Conservation (phyloP, 768 basidiomycete species). For the Pulveroboletus sp. region DNA sequence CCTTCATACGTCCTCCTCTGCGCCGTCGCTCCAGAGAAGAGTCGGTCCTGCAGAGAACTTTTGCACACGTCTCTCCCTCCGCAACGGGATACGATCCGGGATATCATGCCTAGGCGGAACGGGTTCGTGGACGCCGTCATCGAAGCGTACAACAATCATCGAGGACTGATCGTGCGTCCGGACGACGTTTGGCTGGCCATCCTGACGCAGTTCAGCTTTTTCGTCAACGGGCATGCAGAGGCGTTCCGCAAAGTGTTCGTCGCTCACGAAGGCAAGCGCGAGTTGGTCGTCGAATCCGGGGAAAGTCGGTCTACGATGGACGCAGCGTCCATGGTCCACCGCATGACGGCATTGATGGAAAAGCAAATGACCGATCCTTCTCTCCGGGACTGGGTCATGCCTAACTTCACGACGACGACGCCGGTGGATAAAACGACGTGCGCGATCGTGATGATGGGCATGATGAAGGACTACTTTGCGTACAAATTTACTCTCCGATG, state of each 20-base stretch:
- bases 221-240: constrained; percentile 37
- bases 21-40: constrained; percentile 20
- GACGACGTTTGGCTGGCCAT: constrained; percentile 46
- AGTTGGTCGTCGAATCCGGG: constrained; percentile 23
- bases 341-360: constrained; percentile 22
- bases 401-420: constrained; percentile 44
- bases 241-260: constrained; percentile 32
- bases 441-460: constrained; percentile 42
- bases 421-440: constrained; percentile 34
- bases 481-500: constrained; percentile 32
- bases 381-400: constrained; percentile 40
- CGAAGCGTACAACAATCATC: constrained; percentile 35
- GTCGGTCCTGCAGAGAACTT: constrained; percentile 20
- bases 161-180: constrained; percentile 40
- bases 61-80: constrained; percentile 28
- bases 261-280: constrained; percentile 21
- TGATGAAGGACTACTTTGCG: constrained; percentile 39
- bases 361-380: constrained; percentile 20
- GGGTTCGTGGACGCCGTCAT: constrained; percentile 37
- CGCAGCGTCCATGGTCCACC: constrained; percentile 27
- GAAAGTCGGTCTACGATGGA: constrained; percentile 28
- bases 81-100: constrained; percentile 18
- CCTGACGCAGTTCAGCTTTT: constrained; percentile 37
- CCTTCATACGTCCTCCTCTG: constrained; percentile 22
- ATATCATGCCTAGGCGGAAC: constrained; percentile 29